Evolutionary conservation across 495 filamentous ascomycete species (phyloP), one percentile per base, ranked within the genome.

Genomic region (Aspergillus olivimuriae): DNA sequence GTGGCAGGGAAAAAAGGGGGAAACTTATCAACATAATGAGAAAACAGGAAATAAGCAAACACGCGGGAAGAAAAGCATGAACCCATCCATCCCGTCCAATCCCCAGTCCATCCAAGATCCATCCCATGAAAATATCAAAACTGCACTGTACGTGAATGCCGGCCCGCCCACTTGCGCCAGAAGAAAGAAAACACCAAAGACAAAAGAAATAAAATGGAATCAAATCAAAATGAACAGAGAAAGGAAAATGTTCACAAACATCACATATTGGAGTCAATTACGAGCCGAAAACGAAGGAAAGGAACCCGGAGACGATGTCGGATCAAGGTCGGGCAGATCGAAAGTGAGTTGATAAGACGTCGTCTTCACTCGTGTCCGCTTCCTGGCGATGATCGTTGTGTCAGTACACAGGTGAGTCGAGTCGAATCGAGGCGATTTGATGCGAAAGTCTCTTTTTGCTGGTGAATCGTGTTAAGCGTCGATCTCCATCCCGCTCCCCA

Each of bases 401-500:
- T n/a, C n/a, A n/a, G n/a, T n/a, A n/a, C n/a, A n/a, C n/a, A n/a
- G n/a, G n/a, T n/a, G n/a, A n/a, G n/a, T n/a, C n/a, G n/a, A n/a
- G n/a, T n/a, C n/a, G n/a, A 18, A 9, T 12, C 2, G 11, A 20
- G 12, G 35, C n/a, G 17, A 38, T 12, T 18, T 18, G 18, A 38
- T 10, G 6, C 19, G 21, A 20, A 28, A 22, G 18, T 18, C 32
- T 21, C 12, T 28, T 21, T 16, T 9, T 30, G 8, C 12, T 32
- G 18, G 16, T 9, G 1, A n/a, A n/a, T n/a, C n/a, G n/a, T n/a
- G 44, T 60, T 52, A 66, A 21, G 53, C 42, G 44, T 64, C 60
- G 30, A 66, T 61, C 33, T 65, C 64, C 62, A 68, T 68, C 32
- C 56, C 61, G 47, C 36, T 54, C 34, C 61, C 58, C 49, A 59